A percentile compares a stretch with the other conserved stretches of the same genome.
Evolutionary conservation across 2,329 filamentous ascomycete genomes (phyloP).

Genomic region (Talaromyces sp.): DNA sequence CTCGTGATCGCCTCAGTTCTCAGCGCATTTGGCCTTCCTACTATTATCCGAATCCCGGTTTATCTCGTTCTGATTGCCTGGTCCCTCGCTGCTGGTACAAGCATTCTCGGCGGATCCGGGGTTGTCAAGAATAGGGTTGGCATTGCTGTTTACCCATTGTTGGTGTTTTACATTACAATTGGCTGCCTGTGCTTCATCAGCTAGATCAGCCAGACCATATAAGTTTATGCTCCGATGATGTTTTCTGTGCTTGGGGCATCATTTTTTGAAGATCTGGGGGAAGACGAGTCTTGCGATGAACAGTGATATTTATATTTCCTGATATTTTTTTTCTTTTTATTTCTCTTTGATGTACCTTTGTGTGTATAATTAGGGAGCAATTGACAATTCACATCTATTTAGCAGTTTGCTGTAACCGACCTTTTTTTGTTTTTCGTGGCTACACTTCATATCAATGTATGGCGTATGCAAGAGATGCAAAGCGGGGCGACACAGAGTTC

Average conservation of each 20-base stretch:
- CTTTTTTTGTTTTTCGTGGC: too few species aligned
- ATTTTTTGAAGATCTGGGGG: background rate
- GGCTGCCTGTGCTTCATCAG: constrained; percentile 97
- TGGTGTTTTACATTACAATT: constrained; percentile 90
- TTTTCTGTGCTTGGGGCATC: background rate
- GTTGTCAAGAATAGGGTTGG: constrained; percentile 92
- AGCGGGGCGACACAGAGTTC: background rate
- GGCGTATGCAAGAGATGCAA: background rate
- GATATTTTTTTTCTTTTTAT: background rate
- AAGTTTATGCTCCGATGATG: background rate
- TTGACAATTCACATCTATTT: background rate
- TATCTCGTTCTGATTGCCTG: constrained; percentile 84
- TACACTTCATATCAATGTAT: background rate
- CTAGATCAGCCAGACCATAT: constrained; percentile 38
- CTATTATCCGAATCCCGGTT: constrained; percentile 79
- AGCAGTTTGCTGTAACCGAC: background rate
- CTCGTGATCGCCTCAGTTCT: constrained; percentile 88
- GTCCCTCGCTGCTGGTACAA: constrained; percentile 92
- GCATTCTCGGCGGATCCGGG: constrained; percentile 90
- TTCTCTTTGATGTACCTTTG: background rate
- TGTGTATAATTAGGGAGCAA: background rate
- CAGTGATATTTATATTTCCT: background rate
- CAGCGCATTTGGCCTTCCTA: constrained; percentile 73
- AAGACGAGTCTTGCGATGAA: background rate
- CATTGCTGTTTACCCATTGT: constrained; percentile 88